Percentiles rank a stretch among this genome's conserved stretches.
These are phyloP conservation scores for Tricholoma flavovirens DNA, from an alignment of 768 basidiomycete species.

Conservation along the genomic window DNA sequence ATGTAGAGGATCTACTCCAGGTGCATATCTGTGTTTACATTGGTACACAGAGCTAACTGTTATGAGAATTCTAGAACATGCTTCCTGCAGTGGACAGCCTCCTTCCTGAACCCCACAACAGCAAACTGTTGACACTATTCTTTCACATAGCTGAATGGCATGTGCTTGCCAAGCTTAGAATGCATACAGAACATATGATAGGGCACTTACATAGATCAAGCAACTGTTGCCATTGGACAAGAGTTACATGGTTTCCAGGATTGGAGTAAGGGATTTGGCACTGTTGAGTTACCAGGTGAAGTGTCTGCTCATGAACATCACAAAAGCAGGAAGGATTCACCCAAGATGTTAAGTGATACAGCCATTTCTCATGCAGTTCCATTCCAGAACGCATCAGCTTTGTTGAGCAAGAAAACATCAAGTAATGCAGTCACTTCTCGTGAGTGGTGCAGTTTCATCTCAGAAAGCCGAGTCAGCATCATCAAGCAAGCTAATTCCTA, in stretches of 20 bases:
- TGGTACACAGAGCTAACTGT: neutral
- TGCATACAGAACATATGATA: conserved; percentile 22
- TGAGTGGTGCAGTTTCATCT: too few relatives aligned
- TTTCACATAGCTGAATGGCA: conserved; percentile 25
- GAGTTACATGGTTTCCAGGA: too few relatives aligned
- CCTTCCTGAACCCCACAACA: conserved; percentile 20
- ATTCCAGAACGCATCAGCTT: too few relatives aligned
- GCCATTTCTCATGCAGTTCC: neutral
- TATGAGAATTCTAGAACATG: conserved; percentile 18
- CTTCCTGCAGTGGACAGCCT: conserved; percentile 31
- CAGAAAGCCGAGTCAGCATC: too few relatives aligned
- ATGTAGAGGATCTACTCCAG: conserved; percentile 27
- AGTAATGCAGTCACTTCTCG: too few relatives aligned
- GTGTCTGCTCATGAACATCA: too few relatives aligned
- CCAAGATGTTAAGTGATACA: neutral
- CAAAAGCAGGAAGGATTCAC: neutral
- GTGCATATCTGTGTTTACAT: conserved; percentile 2
- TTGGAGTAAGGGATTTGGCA: too few relatives aligned
- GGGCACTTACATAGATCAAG: conserved; percentile 12
- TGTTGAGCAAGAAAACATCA: too few relatives aligned
- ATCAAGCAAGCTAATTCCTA: too few relatives aligned
- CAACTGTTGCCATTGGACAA: too few relatives aligned
- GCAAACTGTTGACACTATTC: conserved; percentile 15
- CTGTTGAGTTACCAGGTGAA: too few relatives aligned
- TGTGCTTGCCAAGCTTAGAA: conserved; percentile 21